These are phyloP conservation scores for Thozetella sp. DNA, from an alignment of 495 filamentous ascomycete species.

Conservation along the genomic window DNA sequence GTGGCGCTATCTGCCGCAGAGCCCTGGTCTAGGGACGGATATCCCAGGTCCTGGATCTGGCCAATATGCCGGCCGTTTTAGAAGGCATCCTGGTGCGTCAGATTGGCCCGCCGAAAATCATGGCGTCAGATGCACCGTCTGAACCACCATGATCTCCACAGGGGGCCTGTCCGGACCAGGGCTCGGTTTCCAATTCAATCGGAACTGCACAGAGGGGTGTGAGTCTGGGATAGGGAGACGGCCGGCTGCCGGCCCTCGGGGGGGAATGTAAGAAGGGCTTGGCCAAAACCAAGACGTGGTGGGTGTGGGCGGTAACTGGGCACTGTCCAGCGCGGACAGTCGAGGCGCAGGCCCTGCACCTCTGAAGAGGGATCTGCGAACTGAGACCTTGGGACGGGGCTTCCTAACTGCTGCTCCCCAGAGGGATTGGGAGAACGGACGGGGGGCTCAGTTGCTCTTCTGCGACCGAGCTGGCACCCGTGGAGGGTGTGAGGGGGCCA, in stretches of 20 bases:
- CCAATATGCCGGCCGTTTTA: constrained; percentile 28
- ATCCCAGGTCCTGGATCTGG: constrained; percentile 19
- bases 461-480: constrained; percentile 33
- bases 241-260: too few relatives aligned
- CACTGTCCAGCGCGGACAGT: not conserved
- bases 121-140: constrained; percentile 41
- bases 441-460: constrained; percentile 14
- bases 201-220: not conserved
- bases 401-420: constrained; percentile 9
- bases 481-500: not conserved
- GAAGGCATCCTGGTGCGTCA: constrained; percentile 27
- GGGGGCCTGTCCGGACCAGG: constrained; percentile 20
- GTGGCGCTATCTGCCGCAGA: constrained; percentile 8
- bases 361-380: constrained; percentile 13
- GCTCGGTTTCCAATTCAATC: constrained; percentile 7
- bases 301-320: not conserved
- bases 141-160: constrained; percentile 35
- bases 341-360: not conserved
- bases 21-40: constrained; percentile 4
- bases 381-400: not conserved
- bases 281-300: not conserved
- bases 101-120: constrained; percentile 34
- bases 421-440: constrained; percentile 13
- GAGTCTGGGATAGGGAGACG: not conserved
- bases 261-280: not conserved